A percentile compares a stretch with the other conserved stretches of the same genome.
Evolutionary conservation across 257 asterid genomes (phyloP).

Genomic region (Solanum chilense): DNA sequence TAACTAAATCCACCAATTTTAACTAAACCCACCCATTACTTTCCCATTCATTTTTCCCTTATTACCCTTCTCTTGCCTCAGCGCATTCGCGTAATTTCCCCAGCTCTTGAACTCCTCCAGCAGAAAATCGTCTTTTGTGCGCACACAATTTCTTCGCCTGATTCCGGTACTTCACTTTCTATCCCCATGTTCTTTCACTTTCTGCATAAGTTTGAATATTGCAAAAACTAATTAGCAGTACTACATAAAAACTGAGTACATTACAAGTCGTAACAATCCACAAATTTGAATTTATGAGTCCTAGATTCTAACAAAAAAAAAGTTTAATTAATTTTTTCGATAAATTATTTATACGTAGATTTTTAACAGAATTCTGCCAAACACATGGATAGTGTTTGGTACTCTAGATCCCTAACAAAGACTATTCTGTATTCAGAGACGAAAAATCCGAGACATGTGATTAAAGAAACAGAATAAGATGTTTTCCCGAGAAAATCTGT

Average conservation of each 20-base stretch:
- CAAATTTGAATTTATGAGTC: not conserved
- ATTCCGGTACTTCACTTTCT: constrained; percentile 2
- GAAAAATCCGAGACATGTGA: not conserved
- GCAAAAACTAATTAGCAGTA: not conserved
- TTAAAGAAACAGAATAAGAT: not conserved
- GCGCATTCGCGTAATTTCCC: constrained; percentile 44
- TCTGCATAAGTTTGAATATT: not conserved
- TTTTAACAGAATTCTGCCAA: not conserved
- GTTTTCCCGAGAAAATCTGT: not conserved
- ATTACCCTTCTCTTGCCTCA: too few relatives aligned
- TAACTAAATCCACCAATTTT: too few relatives aligned
- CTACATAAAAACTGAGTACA: not conserved
- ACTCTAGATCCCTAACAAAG: not conserved
- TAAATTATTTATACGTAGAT: not conserved
- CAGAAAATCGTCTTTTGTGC: constrained; percentile 61
- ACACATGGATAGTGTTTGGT: not conserved
- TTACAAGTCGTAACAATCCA: not conserved
- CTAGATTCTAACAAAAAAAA: not conserved
- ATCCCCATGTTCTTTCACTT: constrained; percentile 12
- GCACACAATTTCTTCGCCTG: constrained; percentile 36
- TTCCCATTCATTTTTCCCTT: too few relatives aligned
- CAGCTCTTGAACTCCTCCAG: constrained; percentile 72
- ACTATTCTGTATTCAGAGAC: not conserved
- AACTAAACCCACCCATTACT: too few relatives aligned
- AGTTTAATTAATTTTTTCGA: not conserved